Evolutionary conservation across 2,329 filamentous ascomycete genomes (phyloP).

Genomic region (Talaromyces amestolkiae): DNA sequence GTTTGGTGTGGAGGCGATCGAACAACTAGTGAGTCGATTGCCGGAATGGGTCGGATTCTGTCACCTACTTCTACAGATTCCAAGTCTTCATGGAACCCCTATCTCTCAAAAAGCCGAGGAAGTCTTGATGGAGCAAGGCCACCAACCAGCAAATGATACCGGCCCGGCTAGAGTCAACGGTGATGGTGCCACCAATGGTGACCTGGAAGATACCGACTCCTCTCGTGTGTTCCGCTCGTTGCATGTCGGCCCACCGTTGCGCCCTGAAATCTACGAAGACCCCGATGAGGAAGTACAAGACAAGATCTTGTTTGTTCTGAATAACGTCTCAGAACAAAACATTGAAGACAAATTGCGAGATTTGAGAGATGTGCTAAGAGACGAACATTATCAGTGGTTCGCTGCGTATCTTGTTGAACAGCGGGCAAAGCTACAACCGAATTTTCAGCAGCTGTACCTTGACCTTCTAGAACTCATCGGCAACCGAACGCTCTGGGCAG

Average conservation of each 20-base stretch:
- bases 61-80: slow-evolving; percentile 76
- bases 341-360: slow-evolving; percentile 80
- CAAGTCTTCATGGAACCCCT: slow-evolving; percentile 77
- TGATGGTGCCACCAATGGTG: slow-evolving; percentile 65
- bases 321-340: slow-evolving; percentile 92
- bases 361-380: slow-evolving; percentile 72
- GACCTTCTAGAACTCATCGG: slow-evolving; percentile 82
- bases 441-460: slow-evolving; percentile 91
- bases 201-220: slow-evolving; percentile 60
- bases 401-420: slow-evolving; percentile 92
- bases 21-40: slow-evolving; percentile 80
- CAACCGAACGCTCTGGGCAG: slow-evolving; percentile 74
- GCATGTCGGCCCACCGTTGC: slow-evolving; percentile 67
- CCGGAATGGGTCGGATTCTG: slow-evolving; percentile 96
- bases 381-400: slow-evolving; percentile 92
- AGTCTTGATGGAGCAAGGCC: slow-evolving; percentile 67
- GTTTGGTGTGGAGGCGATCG: slow-evolving; percentile 90
- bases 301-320: slow-evolving; percentile 91
- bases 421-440: slow-evolving; percentile 93
- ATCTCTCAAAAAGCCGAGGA: slow-evolving; percentile 80
- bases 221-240: slow-evolving; percentile 74
- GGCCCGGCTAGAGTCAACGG: slow-evolving; percentile 41
- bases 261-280: slow-evolving; percentile 68
- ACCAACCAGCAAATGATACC: slow-evolving; percentile 57
- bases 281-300: slow-evolving; percentile 83